Conservation (phyloP, 202 grass and related monocot genomes). For the Tripidium arundinaceum region DNA sequence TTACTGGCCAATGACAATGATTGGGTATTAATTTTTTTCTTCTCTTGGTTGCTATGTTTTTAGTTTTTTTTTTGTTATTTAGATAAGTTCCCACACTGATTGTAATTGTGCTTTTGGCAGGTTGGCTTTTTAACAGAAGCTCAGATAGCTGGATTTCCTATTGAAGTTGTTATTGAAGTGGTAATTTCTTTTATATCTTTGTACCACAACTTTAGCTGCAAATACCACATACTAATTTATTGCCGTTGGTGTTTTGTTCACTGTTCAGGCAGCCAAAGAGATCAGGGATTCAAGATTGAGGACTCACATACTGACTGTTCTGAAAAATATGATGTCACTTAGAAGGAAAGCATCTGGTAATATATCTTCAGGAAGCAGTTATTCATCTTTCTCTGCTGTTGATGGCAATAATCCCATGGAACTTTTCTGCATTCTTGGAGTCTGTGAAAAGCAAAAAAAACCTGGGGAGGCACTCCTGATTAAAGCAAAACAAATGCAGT, state of each 20-base stretch:
- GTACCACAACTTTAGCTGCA: background rate
- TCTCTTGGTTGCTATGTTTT: constrained; percentile 29
- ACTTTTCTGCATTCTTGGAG: constrained; percentile 75
- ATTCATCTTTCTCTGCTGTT: constrained; percentile 39
- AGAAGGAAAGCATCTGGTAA: constrained; percentile 63
- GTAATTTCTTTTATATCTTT: constrained; percentile 40
- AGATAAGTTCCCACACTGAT: constrained; percentile 20
- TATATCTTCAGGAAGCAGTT: constrained; percentile 48
- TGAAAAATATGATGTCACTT: constrained; percentile 61
- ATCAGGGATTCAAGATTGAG: constrained; percentile 78
- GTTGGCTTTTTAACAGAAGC: constrained; percentile 98
- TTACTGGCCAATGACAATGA: constrained; percentile 95
- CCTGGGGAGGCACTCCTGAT: constrained; percentile 79
- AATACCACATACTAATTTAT: constrained; percentile 31
- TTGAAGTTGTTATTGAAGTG: constrained; percentile 77
- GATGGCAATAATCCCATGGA: constrained; percentile 52
- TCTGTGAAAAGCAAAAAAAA: constrained; percentile 87
- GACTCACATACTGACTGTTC: constrained; percentile 79
- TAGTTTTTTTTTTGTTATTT: constrained; percentile 14
- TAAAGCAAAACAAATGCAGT: constrained; percentile 84
- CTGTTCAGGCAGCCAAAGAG: constrained; percentile 77
- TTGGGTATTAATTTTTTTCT: constrained; percentile 63
- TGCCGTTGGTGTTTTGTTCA: constrained; percentile 38
- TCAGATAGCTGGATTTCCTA: constrained; percentile 66
- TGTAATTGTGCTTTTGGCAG: constrained; percentile 45